These are phyloP conservation scores for Paraphoma chrysanthemicola DNA, from an alignment of 2,329 filamentous ascomycete genomes.

Conservation along the genomic window DNA sequence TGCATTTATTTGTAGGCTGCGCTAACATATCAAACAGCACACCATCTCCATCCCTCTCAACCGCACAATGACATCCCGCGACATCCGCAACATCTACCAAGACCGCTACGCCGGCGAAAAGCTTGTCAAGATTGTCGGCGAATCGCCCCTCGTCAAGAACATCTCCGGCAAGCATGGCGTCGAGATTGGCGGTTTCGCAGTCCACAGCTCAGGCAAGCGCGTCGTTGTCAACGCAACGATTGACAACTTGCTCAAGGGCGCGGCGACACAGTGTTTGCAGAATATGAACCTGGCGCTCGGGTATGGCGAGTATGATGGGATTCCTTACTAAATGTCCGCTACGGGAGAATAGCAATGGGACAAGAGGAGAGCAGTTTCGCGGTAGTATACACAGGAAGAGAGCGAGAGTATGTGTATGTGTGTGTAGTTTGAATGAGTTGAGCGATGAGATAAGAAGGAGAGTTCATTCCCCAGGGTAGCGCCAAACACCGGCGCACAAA, in stretches of 20 bases:
- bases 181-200: constrained; percentile 95
- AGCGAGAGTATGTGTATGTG: too few relatives aligned
- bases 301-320: constrained; percentile 87
- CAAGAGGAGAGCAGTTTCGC: background rate
- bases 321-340: constrained; percentile 59
- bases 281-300: constrained; percentile 95
- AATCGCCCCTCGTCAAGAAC: constrained; percentile 83
- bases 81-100: constrained; percentile 94
- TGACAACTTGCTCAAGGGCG: constrained; percentile 92
- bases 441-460: background rate
- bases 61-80: constrained; percentile 85
- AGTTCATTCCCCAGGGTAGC: too few relatives aligned
- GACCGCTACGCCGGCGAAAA: constrained; percentile 96
- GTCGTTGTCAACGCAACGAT: constrained; percentile 95
- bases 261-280: constrained; percentile 90
- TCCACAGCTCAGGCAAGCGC: constrained; percentile 85
- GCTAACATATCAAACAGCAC: constrained; percentile 56
- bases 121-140: constrained; percentile 89
- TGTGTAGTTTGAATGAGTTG: background rate
- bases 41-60: constrained; percentile 90
- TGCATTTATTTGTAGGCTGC: too few relatives aligned
- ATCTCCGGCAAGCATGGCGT: constrained; percentile 87
- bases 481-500: background rate
- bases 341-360: background rate
- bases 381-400: too few relatives aligned